Evolutionary conservation across 2,329 filamentous ascomycete genomes (phyloP).

Genomic region (Dactylella cylindrospora): DNA sequence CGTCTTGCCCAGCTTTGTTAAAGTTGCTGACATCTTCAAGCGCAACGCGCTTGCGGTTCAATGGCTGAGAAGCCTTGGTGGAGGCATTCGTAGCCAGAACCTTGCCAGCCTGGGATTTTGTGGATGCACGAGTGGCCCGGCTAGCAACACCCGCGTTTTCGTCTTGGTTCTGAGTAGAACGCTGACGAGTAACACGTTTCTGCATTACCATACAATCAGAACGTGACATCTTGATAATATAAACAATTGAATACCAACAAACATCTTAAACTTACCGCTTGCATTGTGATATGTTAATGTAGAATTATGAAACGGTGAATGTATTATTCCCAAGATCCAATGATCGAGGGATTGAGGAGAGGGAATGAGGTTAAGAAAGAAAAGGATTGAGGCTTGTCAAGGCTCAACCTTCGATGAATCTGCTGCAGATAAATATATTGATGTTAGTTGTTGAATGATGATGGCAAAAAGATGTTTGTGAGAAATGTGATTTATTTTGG

Average conservation of each 20-base stretch:
- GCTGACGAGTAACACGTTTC: constrained; percentile 43
- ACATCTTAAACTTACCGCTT: constrained; percentile 35
- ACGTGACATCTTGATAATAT: too few relatives aligned
- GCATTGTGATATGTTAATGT: constrained; percentile 33
- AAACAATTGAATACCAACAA: too few relatives aligned
- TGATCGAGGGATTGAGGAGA: too few relatives aligned
- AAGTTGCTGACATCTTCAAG: constrained; percentile 96
- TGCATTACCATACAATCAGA: too few relatives aligned
- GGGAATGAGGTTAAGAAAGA: not conserved
- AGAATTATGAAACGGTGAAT: too few relatives aligned
- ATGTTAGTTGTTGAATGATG: not conserved
- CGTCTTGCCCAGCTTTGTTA: constrained; percentile 68
- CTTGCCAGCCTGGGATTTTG: constrained; percentile 25
- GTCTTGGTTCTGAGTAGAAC: constrained; percentile 35
- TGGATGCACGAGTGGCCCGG: constrained; percentile 41
- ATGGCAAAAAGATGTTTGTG: too few relatives aligned
- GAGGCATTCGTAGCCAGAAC: constrained; percentile 10
- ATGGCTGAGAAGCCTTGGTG: constrained; percentile 59
- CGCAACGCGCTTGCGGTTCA: constrained; percentile 74
- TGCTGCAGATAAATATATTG: too few relatives aligned
- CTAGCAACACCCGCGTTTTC: constrained; percentile 41
- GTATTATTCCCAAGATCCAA: too few relatives aligned
- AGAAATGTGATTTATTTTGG: too few relatives aligned
- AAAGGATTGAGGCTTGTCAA: constrained; percentile 9
- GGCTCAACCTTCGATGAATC: too few relatives aligned